These are phyloP conservation scores for Rhododendron kiyosumense DNA, from an alignment of 148 eudicot species.

Conservation along the genomic window DNA sequence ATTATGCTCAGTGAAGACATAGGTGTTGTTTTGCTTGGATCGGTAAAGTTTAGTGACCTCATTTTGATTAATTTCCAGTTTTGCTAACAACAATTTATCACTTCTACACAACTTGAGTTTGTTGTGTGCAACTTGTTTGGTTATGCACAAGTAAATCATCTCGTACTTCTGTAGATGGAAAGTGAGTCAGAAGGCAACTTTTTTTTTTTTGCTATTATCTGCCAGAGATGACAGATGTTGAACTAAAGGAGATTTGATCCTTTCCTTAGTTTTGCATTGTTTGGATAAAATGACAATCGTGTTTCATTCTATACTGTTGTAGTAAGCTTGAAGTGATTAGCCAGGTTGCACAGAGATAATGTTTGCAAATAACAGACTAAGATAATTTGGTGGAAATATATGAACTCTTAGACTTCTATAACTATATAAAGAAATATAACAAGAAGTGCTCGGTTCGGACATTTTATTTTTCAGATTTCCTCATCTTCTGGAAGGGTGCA, in stretches of 20 bases:
- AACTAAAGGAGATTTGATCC: neutral
- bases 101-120: neutral
- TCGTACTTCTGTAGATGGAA: neutral
- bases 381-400: neutral
- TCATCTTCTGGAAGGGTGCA: conserved; percentile 71
- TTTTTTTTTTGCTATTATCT: neutral
- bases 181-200: neutral
- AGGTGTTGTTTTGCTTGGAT: conserved; percentile 65
- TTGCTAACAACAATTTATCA: neutral
- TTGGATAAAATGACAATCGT: neutral
- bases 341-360: neutral
- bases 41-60: conserved; percentile 42
- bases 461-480: conserved; percentile 47
- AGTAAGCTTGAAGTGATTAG: neutral
- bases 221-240: neutral
- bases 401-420: neutral
- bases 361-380: neutral
- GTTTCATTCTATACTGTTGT: neutral
- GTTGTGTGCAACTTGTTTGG: conserved; percentile 1
- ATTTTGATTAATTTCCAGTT: neutral
- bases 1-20: conserved; percentile 49
- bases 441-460: neutral
- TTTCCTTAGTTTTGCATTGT: neutral
- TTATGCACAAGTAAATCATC: neutral
- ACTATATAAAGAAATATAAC: neutral